Evolutionary conservation across 2,329 filamentous ascomycete species (phyloP).

Genomic region (Westerdykella ornata): DNA sequence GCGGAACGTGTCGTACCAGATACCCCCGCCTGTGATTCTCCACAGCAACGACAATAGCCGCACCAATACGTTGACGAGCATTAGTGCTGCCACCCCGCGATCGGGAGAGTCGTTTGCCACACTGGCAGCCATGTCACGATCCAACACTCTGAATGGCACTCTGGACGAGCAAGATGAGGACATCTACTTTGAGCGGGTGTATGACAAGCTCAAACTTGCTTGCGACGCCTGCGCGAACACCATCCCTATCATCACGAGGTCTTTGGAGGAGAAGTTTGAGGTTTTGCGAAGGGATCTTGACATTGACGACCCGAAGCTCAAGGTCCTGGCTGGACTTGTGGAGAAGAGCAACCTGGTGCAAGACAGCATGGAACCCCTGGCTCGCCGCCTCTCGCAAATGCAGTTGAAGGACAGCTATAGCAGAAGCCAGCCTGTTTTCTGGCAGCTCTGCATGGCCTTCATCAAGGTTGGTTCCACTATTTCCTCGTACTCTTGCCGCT

Average conservation of each 20-base stretch:
- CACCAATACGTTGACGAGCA: constrained; percentile 48
- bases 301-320: constrained; percentile 29
- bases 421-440: constrained; percentile 57
- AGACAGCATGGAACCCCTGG: constrained; percentile 66
- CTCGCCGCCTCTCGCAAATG: constrained; percentile 66
- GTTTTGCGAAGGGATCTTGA: constrained; percentile 27
- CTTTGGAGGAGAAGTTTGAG: constrained; percentile 26
- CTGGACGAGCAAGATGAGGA: constrained; percentile 65
- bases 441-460: constrained; percentile 68
- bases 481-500: constrained; percentile 8
- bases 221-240: constrained; percentile 66
- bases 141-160: constrained; percentile 52
- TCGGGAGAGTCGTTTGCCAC: constrained; percentile 75
- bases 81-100: constrained; percentile 58
- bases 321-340: constrained; percentile 53
- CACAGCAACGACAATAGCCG: constrained; percentile 46
- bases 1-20: constrained; percentile 27
- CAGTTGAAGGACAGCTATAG: constrained; percentile 78
- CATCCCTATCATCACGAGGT: constrained; percentile 49
- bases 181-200: constrained; percentile 73
- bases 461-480: constrained; percentile 44
- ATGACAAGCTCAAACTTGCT: constrained; percentile 65
- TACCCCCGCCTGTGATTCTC: constrained; percentile 38
- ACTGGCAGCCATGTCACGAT: constrained; percentile 42
- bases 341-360: constrained; percentile 64